Evolutionary conservation across 345 rosid species (phyloP), one percentile per base, ranked within the genome.

Genomic region (Eucalyptus marginata): DNA sequence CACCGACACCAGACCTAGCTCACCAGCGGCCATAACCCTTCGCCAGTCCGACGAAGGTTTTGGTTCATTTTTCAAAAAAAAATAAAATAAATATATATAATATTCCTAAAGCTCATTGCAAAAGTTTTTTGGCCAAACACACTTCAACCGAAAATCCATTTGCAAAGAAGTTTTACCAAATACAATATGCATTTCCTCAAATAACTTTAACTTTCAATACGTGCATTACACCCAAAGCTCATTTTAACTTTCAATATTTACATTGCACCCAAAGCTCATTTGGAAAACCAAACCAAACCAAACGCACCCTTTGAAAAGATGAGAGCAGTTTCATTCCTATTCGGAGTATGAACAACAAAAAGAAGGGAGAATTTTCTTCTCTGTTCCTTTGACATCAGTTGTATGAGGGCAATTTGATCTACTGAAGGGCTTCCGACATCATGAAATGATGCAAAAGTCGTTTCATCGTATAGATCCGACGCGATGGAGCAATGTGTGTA

Each of bases 31-130:
- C 58, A 52, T 52, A 52, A 52, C 10, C 58, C 10, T 52, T 7
- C 0, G 2, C 22, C 0, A 3, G 2, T 52, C 2, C 0, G 0
- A 7, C 0, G 0, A 52, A 1, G 58, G 25, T 52, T 52, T 52
- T 52, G 25, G 24, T 52, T 52, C 24, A 52, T 52, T 52, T 7
- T 7, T 7, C 22, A 51, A 51, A 50, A 50, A 36, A 36, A 36
- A 36, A 36, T 36, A 36, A 50, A 36, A 50, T 14, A 50, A 7
- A 18, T 18, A 52, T 52, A 16, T 52, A 52, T 52, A 52, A 52
- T 52, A 52, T 52, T 0, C 1, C 25, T 52, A 52, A 52, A 52
- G 58, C 2, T 52, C 2, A 3, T 18, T 18, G 10, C 25, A 52
- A 7, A 52, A 52, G 0, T 0, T 1, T 18, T 52, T 52, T 52